Evolutionary conservation across 805 yeast species (phyloP).

Genomic region (Komagataella kurtzmanii): DNA sequence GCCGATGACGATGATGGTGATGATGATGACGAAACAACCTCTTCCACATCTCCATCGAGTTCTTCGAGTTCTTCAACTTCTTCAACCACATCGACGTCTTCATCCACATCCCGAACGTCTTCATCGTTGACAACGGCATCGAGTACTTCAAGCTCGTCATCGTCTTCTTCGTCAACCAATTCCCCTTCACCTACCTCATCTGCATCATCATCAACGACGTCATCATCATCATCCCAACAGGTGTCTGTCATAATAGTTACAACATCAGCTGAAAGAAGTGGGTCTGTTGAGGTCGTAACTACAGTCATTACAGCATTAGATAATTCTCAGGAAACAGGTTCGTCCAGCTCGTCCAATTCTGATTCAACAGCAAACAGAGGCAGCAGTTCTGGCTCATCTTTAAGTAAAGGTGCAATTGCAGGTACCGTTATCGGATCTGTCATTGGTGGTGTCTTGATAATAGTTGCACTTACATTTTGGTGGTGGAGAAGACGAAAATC

Average conservation of each 20-base stretch:
- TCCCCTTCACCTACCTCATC: conserved; percentile 7
- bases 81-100: conserved; percentile 7
- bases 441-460: conserved; percentile 10
- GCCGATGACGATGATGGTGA: conserved; percentile 2
- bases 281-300: conserved; percentile 3
- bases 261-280: conserved; percentile 5
- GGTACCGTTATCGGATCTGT: conserved; percentile 20
- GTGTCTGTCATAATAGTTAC: conserved; percentile 6
- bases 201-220: conserved; percentile 5
- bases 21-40: conserved; percentile 1
- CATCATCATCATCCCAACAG: conserved; percentile 3
- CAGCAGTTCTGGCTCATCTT: conserved; percentile 1
- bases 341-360: conserved; percentile 4
- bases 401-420: conserved; percentile 20
- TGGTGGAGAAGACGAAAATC: conserved; percentile 10
- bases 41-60: conserved; percentile 11
- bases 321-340: conserved; percentile 3
- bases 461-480: conserved; percentile 8
- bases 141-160: conserved; percentile 7
- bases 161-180: conserved; percentile 5
- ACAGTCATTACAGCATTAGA: conserved; percentile 4
- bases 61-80: conserved; percentile 8
- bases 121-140: conserved; percentile 7
- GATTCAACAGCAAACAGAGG: neutral
- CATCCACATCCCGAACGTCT: conserved; percentile 7